Base-by-base conservation (phyloP, 768 basidiomycete species). In the Gymnopilus junonius region DNA sequence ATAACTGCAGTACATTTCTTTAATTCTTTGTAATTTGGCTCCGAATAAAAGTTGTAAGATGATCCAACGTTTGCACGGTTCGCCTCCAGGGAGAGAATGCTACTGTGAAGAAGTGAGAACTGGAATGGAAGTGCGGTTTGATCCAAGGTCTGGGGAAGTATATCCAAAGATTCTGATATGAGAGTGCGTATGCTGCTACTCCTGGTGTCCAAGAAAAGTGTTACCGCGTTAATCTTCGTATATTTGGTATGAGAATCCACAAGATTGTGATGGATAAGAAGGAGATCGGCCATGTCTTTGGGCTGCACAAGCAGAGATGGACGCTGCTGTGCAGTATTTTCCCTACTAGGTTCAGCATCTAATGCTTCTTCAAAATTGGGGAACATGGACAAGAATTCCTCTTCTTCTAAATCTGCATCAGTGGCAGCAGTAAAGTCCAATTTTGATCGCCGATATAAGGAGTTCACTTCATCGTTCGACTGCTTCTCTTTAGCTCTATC, bases 331-430 rank as follows among this genome's bases (percentile, higher is more conserved):
- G 62, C 69, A 45, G 61, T 50, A 34, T 32, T 56, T 55, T 21
- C 63, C n/a, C 27, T 34, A 57, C 55, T 32, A 40, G 8, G 42
- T 7, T 63, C 61, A 25, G 54, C 58, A 5, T 83, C 79, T 15
- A 88, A 73, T 25, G 75, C 80, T 59, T 90, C 85, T 32, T 90
- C 91, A 67, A 88, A 97, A 11, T 87, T 87, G 12, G 97, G 97
- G 75, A 99, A 99, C 29, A 99, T 73, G 5, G 85, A 77, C 46
- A 88, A 76, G 69, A 99, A 94, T 67, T 99, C 97, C 64, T 82
- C 81, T 73, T 92, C 92, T 71, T 97, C 94, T 37, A 85, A 71
- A 69, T 94, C 91, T 4, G 85, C 86, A 62, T 96, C 95, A 12
- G 82, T 84, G 10, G 82, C 73, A 29, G 82, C 82, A 29, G 83